Conservation (phyloP, 768 basidiomycete species). For the Russula griseocarnosa region DNA sequence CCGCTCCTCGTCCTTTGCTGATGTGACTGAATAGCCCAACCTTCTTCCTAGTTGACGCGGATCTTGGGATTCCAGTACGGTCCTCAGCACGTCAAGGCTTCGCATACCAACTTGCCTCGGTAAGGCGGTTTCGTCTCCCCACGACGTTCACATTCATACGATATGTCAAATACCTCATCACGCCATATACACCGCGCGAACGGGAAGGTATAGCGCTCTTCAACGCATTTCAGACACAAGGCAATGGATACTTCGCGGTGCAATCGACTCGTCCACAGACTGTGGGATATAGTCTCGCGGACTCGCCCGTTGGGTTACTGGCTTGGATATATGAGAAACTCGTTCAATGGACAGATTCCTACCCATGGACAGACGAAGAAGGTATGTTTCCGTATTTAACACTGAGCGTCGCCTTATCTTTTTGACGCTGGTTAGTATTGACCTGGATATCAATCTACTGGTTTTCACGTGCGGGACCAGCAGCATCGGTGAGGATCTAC, state of each 20-base stretch:
- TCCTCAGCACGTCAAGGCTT: constrained; percentile 35
- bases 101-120: constrained; percentile 36
- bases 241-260: constrained; percentile 34
- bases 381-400: constrained; percentile 32
- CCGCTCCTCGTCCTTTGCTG: background rate
- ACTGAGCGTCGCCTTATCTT: background rate
- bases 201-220: constrained; percentile 29
- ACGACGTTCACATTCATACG: constrained; percentile 21
- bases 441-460: constrained; percentile 40
- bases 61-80: constrained; percentile 32
- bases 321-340: constrained; percentile 41
- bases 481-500: constrained; percentile 35
- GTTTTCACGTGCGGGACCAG: constrained; percentile 37
- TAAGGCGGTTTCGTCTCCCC: constrained; percentile 17
- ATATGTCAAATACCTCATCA: constrained; percentile 33
- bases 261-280: constrained; percentile 38
- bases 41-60: constrained; percentile 31
- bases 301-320: constrained; percentile 51
- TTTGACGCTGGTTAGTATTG: constrained; percentile 31
- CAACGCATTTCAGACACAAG: constrained; percentile 30
- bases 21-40: background rate
- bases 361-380: constrained; percentile 58
- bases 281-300: constrained; percentile 48
- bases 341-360: constrained; percentile 40
- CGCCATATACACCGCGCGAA: constrained; percentile 34